Percentiles rank a stretch among this genome's conserved stretches.
Conservation (phyloP, 2,329 filamentous ascomycete species). For the Cladorrhinum sp. region DNA sequence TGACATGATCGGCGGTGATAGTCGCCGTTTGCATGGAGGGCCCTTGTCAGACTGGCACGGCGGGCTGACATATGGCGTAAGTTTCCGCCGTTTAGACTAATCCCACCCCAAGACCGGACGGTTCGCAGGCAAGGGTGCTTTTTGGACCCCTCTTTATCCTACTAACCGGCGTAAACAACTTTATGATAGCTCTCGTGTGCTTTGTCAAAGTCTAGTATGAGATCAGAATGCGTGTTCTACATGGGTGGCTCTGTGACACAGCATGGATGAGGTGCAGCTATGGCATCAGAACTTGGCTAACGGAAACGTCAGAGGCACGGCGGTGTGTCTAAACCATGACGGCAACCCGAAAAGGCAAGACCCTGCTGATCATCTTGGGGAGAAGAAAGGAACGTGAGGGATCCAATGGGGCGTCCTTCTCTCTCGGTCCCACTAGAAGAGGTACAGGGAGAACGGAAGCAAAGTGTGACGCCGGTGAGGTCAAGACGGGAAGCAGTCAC, state of each 20-base stretch:
- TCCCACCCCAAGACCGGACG: not conserved
- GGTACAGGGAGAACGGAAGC: conserved; percentile 1
- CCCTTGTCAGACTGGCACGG: conserved; percentile 13
- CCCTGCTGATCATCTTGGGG: conserved; percentile 10
- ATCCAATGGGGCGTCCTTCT: no score
- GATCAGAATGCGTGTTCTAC: not conserved
- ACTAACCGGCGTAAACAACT: not conserved
- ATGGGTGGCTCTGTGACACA: conserved; percentile 4
- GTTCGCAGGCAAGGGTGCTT: not conserved
- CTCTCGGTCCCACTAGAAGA: no score
- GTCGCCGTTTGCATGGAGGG: conserved; percentile 15
- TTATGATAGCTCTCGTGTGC: not conserved
- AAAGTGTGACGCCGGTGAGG: conserved; percentile 5
- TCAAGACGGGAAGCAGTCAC: not conserved
- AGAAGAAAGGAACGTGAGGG: not conserved
- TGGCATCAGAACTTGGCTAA: conserved; percentile 9
- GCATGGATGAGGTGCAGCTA: not conserved
- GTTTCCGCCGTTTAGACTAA: conserved; percentile 11
- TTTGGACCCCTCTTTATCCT: not conserved
- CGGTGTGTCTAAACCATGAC: not conserved
- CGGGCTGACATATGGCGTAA: conserved; percentile 24
- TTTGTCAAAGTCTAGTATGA: not conserved
- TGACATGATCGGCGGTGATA: conserved; percentile 24
- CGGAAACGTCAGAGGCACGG: conserved; percentile 1
- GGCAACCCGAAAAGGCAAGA: conserved; percentile 14